These are phyloP conservation scores for Musa itinerans DNA, from an alignment of 176 grass and related monocot genomes.

Conservation along the genomic window DNA sequence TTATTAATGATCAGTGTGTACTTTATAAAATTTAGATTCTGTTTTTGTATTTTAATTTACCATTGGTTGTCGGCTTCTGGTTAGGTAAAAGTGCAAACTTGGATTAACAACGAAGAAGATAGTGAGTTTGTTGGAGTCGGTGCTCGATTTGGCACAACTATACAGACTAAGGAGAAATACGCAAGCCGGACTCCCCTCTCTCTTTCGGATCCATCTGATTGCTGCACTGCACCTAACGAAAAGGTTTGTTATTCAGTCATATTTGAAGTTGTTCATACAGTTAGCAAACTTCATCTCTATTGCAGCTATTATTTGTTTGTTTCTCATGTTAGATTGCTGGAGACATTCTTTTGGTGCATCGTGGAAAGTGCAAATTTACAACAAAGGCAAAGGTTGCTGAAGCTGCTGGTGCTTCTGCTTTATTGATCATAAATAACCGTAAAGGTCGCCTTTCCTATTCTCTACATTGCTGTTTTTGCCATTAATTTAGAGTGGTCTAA, in stretches of 20 bases:
- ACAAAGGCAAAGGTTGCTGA: slow-evolving; percentile 64
- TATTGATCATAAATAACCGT: slow-evolving; percentile 71
- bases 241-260: slow-evolving; percentile 34
- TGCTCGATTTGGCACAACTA: slow-evolving; percentile 78
- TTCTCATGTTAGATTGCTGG: slow-evolving; percentile 48
- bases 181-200: slow-evolving; percentile 46
- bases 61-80: background rate
- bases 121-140: slow-evolving; percentile 86
- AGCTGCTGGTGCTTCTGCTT: slow-evolving; percentile 80
- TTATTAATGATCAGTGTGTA: too few relatives aligned
- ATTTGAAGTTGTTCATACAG: background rate
- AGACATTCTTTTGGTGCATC: slow-evolving; percentile 71
- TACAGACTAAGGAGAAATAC: slow-evolving; percentile 78
- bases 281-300: background rate
- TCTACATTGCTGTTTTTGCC: background rate
- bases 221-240: slow-evolving; percentile 36
- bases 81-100: slow-evolving; percentile 95
- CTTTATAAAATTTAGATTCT: background rate
- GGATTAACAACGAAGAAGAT: slow-evolving; percentile 57
- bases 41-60: background rate
- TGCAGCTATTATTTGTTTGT: slow-evolving; percentile 6
- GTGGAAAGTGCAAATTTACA: slow-evolving; percentile 81
- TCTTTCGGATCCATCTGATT: slow-evolving; percentile 56
- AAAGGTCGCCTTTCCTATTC: slow-evolving; percentile 36
- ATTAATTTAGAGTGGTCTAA: background rate